phyloP scores from a whole-genome alignment of 1,284 basidiomycete species.

The Trichosporon asahii region DNA sequence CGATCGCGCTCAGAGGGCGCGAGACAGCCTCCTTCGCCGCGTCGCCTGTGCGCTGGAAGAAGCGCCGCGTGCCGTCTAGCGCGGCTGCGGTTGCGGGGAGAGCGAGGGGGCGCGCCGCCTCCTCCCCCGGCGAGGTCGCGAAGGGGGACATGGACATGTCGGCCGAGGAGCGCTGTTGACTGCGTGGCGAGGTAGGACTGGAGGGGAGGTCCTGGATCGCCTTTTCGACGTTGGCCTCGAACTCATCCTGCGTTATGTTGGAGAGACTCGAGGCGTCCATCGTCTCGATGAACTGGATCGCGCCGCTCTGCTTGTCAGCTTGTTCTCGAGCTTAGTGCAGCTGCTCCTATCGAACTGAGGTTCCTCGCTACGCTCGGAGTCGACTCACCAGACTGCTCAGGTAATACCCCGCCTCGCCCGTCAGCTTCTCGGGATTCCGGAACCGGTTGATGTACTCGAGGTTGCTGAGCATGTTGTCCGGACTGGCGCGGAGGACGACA shows the following conservation, averaged over 20 bases:
- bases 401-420: slow-evolving; percentile 96
- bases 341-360: too few species aligned
- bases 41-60: slow-evolving; percentile 82
- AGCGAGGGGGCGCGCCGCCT: slow-evolving; percentile 73
- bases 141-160: slow-evolving; percentile 45
- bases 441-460: slow-evolving; percentile 98
- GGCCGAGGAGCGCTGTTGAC: slow-evolving; percentile 15
- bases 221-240: slow-evolving; percentile 72
- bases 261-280: slow-evolving; percentile 94
- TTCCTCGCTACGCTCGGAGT: too few species aligned
- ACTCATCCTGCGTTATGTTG: slow-evolving; percentile 87
- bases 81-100: slow-evolving; percentile 61
- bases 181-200: slow-evolving; percentile 37
- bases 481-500: slow-evolving; percentile 89
- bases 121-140: slow-evolving; percentile 61
- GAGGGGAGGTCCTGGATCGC: slow-evolving; percentile 68
- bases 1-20: slow-evolving; percentile 79
- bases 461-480: slow-evolving; percentile 88
- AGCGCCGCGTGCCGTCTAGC: slow-evolving; percentile 68
- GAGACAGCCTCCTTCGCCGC: slow-evolving; percentile 62
- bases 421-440: slow-evolving; percentile 79
- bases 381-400: slow-evolving; percentile 78
- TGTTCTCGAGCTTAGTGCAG: too few species aligned
- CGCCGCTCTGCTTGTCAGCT: slow-evolving; percentile 59
- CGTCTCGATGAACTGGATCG: slow-evolving; percentile 91